Percentiles rank a stretch among this genome's conserved stretches.
phyloP scores from a whole-genome alignment of 306 rosid species.

The Styphnolobium japonicum region DNA sequence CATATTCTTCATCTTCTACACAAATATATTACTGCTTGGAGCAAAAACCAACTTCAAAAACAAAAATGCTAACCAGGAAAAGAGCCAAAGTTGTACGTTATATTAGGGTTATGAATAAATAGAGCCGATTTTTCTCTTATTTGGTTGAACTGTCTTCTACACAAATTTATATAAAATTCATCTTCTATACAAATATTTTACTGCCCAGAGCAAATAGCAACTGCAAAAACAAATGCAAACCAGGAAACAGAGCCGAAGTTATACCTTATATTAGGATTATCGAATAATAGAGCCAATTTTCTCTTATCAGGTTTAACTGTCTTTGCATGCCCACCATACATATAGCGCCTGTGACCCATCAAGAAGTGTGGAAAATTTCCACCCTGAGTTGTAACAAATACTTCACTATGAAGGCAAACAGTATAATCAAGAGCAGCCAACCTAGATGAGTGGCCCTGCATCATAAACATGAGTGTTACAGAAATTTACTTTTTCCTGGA shows the following conservation, averaged over 20 bases:
- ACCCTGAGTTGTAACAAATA: constrained; percentile 93
- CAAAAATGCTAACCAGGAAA: no score
- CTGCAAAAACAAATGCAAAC: neutral
- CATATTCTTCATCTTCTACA: no score
- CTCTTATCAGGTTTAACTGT: constrained; percentile 93
- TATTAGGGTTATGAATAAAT: no score
- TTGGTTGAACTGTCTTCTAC: neutral
- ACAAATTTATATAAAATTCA: neutral
- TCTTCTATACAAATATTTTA: neutral
- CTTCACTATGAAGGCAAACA: constrained; percentile 92
- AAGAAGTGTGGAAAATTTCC: constrained; percentile 98
- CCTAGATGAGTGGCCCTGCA: constrained; percentile 93
- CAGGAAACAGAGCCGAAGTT: constrained; percentile 12
- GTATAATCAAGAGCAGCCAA: constrained; percentile 99
- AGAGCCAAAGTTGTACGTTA: no score
- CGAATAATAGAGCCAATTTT: constrained; percentile 69
- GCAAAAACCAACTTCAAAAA: no score
- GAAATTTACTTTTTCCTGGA: neutral
- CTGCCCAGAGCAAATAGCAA: neutral
- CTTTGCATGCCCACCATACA: constrained; percentile 86
- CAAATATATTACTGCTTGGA: no score
- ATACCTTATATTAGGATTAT: constrained; percentile 78
- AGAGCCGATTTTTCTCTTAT: neutral
- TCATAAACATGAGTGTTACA: constrained; percentile 34
- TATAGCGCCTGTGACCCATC: constrained; percentile 90